phyloP scores from a whole-genome alignment of 257 asterid genomes.

The Solanum pimpinellifolium region DNA sequence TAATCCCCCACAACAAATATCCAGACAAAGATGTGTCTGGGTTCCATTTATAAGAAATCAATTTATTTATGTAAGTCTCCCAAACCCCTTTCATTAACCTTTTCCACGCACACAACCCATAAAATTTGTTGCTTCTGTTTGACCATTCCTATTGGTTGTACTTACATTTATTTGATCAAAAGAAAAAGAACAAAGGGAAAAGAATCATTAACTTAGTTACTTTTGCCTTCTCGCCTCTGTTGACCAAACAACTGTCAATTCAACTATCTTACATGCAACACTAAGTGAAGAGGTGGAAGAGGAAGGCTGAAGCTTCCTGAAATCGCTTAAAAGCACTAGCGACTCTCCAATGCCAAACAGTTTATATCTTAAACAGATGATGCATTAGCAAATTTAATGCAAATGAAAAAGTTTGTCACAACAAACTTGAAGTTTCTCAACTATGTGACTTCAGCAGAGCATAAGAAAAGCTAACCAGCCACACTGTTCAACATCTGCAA shows the following conservation, averaged over 20 bases:
- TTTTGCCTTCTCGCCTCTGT: background rate
- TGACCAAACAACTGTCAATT: background rate
- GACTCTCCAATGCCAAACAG: background rate
- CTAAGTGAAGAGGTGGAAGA: background rate
- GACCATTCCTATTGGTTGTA: background rate
- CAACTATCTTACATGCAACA: background rate
- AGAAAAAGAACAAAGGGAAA: background rate
- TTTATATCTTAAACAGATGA: background rate
- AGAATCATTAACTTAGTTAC: background rate
- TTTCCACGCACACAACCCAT: background rate
- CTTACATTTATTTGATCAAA: background rate
- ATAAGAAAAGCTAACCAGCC: conserved; percentile 56
- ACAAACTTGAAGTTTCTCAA: background rate
- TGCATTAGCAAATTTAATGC: background rate
- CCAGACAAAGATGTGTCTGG: background rate
- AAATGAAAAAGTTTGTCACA: background rate
- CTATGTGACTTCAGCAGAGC: background rate
- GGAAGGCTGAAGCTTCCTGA: background rate
- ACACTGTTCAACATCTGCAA: conserved; percentile 95
- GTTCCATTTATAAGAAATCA: background rate
- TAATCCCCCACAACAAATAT: background rate
- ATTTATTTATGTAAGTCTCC: background rate
- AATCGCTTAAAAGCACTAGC: background rate
- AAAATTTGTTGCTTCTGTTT: background rate
- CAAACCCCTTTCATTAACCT: background rate